Conservation (phyloP, 495 filamentous ascomycete genomes). For the Xylaria sp. region DNA sequence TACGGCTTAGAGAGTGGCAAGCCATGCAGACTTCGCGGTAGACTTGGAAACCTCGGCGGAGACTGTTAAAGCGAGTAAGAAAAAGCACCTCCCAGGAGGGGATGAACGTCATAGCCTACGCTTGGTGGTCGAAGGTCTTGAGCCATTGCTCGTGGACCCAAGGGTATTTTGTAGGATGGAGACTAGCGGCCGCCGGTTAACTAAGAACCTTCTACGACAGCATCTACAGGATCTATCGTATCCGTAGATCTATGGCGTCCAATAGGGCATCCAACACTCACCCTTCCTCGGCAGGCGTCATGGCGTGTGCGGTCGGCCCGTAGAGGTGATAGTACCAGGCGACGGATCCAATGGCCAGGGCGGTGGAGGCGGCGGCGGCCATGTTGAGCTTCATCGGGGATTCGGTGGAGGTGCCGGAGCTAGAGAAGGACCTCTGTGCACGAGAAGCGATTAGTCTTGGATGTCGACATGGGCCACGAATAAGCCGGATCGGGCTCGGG, state of each 20-base stretch:
- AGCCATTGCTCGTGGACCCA: slow-evolving; percentile 91
- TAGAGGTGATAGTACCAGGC: slow-evolving; percentile 97
- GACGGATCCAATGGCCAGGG: slow-evolving; percentile 82
- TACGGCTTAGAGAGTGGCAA: slow-evolving; percentile 94
- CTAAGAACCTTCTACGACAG: slow-evolving; percentile 17
- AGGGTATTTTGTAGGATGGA: slow-evolving; percentile 90
- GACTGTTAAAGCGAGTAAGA: slow-evolving; percentile 58
- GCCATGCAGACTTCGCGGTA: slow-evolving; percentile 98
- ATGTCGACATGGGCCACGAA: slow-evolving; percentile 24
- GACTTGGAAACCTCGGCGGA: slow-evolving; percentile 99
- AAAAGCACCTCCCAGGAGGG: slow-evolving; percentile 12
- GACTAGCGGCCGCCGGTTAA: slow-evolving; percentile 59
- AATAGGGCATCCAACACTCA: slow-evolving; percentile 60
- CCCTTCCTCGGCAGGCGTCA: slow-evolving; percentile 97
- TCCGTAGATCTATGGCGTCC: slow-evolving; percentile 6
- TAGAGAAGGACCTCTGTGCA: slow-evolving; percentile 65
- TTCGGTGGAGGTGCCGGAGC: slow-evolving; percentile 61
- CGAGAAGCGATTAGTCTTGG: slow-evolving; percentile 40
- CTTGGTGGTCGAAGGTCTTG: slow-evolving; percentile 95
- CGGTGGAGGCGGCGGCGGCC: slow-evolving; percentile 81
- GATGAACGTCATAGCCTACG: slow-evolving; percentile 64
- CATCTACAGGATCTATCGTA: background rate
- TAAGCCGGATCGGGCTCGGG: slow-evolving; percentile 8
- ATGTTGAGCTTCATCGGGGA: slow-evolving; percentile 74
- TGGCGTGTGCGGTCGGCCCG: slow-evolving; percentile 83